Conservation (phyloP, 169 alveolate genomes). For the Toxoplasma gondii region DNA sequence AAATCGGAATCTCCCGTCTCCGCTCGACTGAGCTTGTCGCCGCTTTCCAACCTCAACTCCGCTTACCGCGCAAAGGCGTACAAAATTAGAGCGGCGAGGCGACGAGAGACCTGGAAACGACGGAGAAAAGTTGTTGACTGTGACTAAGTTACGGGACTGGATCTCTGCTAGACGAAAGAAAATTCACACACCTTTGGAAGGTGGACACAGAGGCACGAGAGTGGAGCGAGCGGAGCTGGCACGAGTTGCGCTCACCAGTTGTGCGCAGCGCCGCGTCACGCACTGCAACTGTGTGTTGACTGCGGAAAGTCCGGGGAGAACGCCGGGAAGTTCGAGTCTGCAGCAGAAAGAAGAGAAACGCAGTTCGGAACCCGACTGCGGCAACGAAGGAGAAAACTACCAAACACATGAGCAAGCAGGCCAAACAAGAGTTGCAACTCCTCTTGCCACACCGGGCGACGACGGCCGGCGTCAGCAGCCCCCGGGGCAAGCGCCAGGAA, state of each 20-base stretch:
- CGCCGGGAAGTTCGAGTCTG: background rate
- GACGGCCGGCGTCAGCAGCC: background rate
- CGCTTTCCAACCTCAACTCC: background rate
- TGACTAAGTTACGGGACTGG: too few relatives aligned
- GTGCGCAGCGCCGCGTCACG: background rate
- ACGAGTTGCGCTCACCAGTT: background rate
- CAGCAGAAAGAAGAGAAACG: background rate
- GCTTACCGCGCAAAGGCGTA: too few relatives aligned
- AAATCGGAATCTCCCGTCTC: background rate
- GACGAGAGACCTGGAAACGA: too few relatives aligned
- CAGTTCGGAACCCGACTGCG: background rate
- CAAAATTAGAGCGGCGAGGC: too few relatives aligned
- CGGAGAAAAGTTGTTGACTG: too few relatives aligned
- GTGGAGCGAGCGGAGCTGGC: conserved; percentile 12
- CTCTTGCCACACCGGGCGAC: background rate
- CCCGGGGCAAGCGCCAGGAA: background rate
- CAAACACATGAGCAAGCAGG: too few relatives aligned
- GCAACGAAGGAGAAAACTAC: too few relatives aligned
- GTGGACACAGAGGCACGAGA: background rate
- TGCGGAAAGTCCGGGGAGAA: background rate
- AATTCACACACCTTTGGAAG: background rate
- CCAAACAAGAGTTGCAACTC: background rate
- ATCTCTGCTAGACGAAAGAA: too few relatives aligned
- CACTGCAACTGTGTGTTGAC: background rate
- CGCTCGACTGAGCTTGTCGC: background rate